Evolutionary conservation across 2,329 filamentous ascomycete genomes (phyloP), one percentile per base, ranked within the genome.

Genomic region (Aureobasidium sp.): DNA sequence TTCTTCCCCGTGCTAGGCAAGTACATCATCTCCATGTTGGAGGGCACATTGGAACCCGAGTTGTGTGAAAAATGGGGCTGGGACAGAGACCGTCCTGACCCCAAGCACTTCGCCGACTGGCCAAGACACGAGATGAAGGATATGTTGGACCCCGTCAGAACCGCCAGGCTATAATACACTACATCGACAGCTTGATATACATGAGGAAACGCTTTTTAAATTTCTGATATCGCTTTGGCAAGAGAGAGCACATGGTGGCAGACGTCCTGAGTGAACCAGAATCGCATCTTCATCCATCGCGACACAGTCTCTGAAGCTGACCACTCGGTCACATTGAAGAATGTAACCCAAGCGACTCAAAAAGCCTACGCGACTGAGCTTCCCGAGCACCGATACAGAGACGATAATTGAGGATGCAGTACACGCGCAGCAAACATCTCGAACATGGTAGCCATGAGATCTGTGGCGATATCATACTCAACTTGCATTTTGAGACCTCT

Each of bases 51-150:
- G 19, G 70, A 74, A 7, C 66, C 75, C 0, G 77, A 79, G 58
- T 67, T 83, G 62, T 67, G 68, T 52, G 67, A 72, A 56, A 79
- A 78, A 66, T 84, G 82, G 82, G 80, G 80, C 5, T 84, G 82
- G 82, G 83, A 87, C 69, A 78, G 84, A 14, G 79, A 83, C 68
- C 73, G 82, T 24, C 82, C 84, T 1, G 80, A 84, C 66, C 70
- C 76, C 3, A 72, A 75, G 1, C 67, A 76, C 12, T 84, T 83
- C 67, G 76, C 79, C 8, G 82, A 83, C 68, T 87, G 77, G 71
- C 84, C 84, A 8, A 77, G 79, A 52, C 75, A 75, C 4, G 83
- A 86, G 76, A 79, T 86, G 77, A 79, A 73, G 58, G 80, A 85
- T 66, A 68, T 85, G 59, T 61, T 77, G 60, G 73, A 76, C 61